Evolutionary conservation across 2,329 filamentous ascomycete genomes (phyloP).

Genomic region (Bipolaris oryzae): DNA sequence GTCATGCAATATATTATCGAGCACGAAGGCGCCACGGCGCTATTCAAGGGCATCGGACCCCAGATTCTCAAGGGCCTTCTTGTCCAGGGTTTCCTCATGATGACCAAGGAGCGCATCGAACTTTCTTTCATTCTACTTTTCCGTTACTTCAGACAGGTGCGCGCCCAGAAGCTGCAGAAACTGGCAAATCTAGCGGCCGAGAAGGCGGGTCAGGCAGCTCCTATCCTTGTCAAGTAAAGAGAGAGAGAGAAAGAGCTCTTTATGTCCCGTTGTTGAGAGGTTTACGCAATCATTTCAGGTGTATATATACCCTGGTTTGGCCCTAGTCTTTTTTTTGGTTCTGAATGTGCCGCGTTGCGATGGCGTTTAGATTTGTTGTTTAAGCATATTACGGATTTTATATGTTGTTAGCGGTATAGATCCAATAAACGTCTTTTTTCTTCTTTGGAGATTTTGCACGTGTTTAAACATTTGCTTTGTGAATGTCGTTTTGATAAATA

Average conservation of each 20-base stretch:
- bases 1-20: constrained; percentile 94
- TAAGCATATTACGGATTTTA: neutral
- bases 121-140: constrained; percentile 85
- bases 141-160: constrained; percentile 75
- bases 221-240: constrained; percentile 41
- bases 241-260: constrained; percentile 10
- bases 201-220: constrained; percentile 51
- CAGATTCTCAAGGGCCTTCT: constrained; percentile 92
- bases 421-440: too few relatives aligned
- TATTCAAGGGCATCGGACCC: constrained; percentile 96
- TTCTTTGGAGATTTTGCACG: too few relatives aligned
- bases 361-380: neutral
- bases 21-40: constrained; percentile 79
- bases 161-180: constrained; percentile 71
- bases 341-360: neutral
- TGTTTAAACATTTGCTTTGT: too few relatives aligned
- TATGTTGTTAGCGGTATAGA: neutral
- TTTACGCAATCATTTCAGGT: constrained; percentile 9
- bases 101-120: constrained; percentile 97
- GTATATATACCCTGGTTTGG: constrained; percentile 7
- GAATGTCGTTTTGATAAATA: too few relatives aligned
- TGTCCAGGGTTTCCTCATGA: constrained; percentile 97
- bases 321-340: neutral
- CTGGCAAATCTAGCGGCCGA: constrained; percentile 67
- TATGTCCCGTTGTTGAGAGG: neutral